Conservation (phyloP, 148 eudicot genomes). For the Limonium bicolor region DNA sequence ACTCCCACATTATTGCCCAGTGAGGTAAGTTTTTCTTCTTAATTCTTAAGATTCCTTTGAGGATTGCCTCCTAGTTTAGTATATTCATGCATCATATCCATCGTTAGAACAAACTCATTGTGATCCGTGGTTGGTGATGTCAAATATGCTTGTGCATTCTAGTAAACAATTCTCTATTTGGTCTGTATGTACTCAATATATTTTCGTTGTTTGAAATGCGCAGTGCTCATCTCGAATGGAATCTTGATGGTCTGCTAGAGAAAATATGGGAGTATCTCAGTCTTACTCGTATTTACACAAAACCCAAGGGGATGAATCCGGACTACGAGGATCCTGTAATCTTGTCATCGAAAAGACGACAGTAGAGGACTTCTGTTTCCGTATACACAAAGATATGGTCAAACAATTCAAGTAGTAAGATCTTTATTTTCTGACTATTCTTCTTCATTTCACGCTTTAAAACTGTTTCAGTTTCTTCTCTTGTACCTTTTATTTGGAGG, state of each 20-base stretch:
- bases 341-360: constrained; percentile 75
- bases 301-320: constrained; percentile 99
- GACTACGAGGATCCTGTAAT: constrained; percentile 96
- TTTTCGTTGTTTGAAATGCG: constrained; percentile 2
- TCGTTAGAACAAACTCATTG: too few species aligned
- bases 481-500: background rate
- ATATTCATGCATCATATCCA: too few species aligned
- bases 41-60: background rate
- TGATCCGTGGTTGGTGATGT: too few species aligned
- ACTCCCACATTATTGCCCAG: constrained; percentile 97
- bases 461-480: background rate
- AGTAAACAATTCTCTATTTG: too few species aligned
- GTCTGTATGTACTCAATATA: background rate
- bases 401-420: constrained; percentile 93
- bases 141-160: too few species aligned
- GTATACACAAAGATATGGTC: constrained; percentile 95
- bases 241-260: constrained; percentile 95
- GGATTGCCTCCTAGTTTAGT: background rate
- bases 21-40: constrained; percentile 36
- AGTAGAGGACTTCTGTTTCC: constrained; percentile 76
- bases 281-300: constrained; percentile 94
- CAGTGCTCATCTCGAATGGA: constrained; percentile 99
- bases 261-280: constrained; percentile 90
- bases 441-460: background rate
- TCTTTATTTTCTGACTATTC: constrained; percentile 4